A percentile compares a stretch with the other conserved stretches of the same genome.
These are phyloP conservation scores for Corchorus capsularis DNA, from an alignment of 345 rosid species.

Conservation along the genomic window DNA sequence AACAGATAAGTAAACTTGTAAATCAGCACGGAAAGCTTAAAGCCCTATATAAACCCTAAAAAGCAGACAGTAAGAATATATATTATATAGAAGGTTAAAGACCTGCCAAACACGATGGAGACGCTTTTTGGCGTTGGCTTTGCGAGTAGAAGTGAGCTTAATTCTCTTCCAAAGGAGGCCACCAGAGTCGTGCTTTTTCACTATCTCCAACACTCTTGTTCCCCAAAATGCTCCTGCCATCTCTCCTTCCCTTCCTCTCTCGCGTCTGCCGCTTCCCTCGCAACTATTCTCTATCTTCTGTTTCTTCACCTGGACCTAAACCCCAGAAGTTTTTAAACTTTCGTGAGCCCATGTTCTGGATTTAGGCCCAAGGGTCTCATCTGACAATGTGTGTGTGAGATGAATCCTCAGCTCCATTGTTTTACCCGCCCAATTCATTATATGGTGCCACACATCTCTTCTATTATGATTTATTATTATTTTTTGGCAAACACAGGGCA, in stretches of 20 bases:
- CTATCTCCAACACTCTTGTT: conserved; percentile 81
- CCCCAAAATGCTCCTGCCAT: conserved; percentile 77
- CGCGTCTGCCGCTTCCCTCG: neutral
- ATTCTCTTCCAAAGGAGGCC: conserved; percentile 97
- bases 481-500: too few relatives aligned
- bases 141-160: conserved; percentile 89
- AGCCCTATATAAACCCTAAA: neutral
- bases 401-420: too few relatives aligned
- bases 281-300: neutral
- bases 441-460: too few relatives aligned
- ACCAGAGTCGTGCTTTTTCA: conserved; percentile 91
- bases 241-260: conserved; percentile 3
- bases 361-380: neutral
- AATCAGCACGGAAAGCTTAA: neutral
- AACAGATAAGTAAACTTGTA: neutral
- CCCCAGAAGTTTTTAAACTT: neutral
- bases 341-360: neutral
- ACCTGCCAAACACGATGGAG: conserved; percentile 99
- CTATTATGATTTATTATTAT: too few relatives aligned
- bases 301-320: neutral
- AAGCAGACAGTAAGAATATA: neutral
- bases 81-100: too few relatives aligned
- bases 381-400: too few relatives aligned
- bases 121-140: conserved; percentile 94
- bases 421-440: too few relatives aligned